Conservation (phyloP, 495 filamentous ascomycete species). For the Penicillium canescens region DNA sequence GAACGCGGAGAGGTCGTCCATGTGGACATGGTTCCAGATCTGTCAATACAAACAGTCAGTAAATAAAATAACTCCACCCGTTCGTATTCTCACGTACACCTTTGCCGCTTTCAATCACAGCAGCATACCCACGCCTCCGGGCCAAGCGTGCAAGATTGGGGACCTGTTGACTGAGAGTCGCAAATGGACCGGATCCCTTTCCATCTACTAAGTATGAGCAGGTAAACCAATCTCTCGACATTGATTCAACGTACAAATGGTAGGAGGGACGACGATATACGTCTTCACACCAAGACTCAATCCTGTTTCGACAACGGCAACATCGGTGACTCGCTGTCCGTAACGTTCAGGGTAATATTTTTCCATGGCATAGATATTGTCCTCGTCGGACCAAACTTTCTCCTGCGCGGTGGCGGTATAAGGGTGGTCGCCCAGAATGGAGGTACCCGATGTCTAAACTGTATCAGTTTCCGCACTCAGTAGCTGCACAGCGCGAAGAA, state of each 20-base stretch:
- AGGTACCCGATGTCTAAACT: slow-evolving; percentile 50
- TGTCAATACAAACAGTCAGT: slow-evolving; percentile 26
- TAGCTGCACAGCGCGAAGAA: neutral
- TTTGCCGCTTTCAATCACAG: slow-evolving; percentile 4
- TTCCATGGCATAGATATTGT: slow-evolving; percentile 41
- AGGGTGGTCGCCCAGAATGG: slow-evolving; percentile 47
- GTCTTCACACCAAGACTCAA: slow-evolving; percentile 40
- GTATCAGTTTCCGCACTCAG: neutral
- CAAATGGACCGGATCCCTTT: neutral
- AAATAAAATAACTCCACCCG: neutral
- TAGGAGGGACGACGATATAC: slow-evolving; percentile 47
- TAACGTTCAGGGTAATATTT: slow-evolving; percentile 39
- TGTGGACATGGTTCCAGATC: slow-evolving; percentile 49
- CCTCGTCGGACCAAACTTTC: slow-evolving; percentile 41
- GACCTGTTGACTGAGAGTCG: slow-evolving; percentile 1
- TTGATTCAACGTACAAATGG: slow-evolving; percentile 32
- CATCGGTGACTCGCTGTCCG: slow-evolving; percentile 46
- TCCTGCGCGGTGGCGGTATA: slow-evolving; percentile 32
- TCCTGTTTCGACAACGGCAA: slow-evolving; percentile 43
- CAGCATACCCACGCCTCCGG: neutral
- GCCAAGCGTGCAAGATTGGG: slow-evolving; percentile 4
- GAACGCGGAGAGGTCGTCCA: slow-evolving; percentile 44
- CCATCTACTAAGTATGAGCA: neutral
- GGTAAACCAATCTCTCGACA: neutral
- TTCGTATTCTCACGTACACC: neutral